These are phyloP conservation scores for Bipolaris zeicola DNA, from an alignment of 2,329 filamentous ascomycete genomes.

Conservation along the genomic window DNA sequence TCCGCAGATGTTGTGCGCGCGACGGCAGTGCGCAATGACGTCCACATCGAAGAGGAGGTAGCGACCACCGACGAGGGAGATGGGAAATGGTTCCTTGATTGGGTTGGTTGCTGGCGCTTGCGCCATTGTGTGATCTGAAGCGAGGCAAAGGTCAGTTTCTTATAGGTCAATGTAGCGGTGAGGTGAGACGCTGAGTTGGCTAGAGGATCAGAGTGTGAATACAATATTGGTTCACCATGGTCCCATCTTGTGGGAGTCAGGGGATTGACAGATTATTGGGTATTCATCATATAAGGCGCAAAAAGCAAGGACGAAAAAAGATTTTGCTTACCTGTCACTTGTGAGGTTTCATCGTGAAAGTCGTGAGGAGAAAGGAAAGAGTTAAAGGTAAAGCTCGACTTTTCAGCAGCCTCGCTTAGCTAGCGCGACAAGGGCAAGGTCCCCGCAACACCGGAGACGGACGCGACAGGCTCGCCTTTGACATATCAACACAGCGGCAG, in stretches of 20 bases:
- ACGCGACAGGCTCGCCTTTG: slow-evolving; percentile 10
- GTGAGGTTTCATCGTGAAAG: slow-evolving; percentile 43
- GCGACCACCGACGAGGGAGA: slow-evolving; percentile 77
- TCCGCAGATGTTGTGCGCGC: slow-evolving; percentile 81
- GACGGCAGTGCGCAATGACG: slow-evolving; percentile 76
- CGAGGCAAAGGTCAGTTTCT: slow-evolving; percentile 26
- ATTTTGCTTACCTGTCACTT: slow-evolving; percentile 42
- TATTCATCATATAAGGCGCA: slow-evolving; percentile 60
- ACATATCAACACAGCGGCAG: not conserved
- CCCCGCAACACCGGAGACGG: slow-evolving; percentile 15
- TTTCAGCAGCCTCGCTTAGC: slow-evolving; percentile 28
- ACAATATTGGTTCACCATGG: slow-evolving; percentile 56
- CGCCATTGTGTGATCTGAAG: slow-evolving; percentile 37
- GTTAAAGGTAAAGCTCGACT: slow-evolving; percentile 21
- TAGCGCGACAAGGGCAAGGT: slow-evolving; percentile 8
- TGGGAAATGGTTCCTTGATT: slow-evolving; percentile 68
- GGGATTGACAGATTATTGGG: slow-evolving; percentile 82
- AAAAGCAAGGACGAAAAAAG: not conserved
- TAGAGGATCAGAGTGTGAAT: slow-evolving; percentile 51
- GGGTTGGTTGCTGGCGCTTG: slow-evolving; percentile 33
- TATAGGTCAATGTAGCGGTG: slow-evolving; percentile 13
- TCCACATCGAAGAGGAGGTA: slow-evolving; percentile 91
- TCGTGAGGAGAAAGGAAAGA: slow-evolving; percentile 19
- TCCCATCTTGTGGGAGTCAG: slow-evolving; percentile 62
- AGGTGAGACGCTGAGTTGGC: slow-evolving; percentile 22